A percentile compares a stretch with the other conserved stretches of the same genome.
Conservation (phyloP, 345 rosid species). For the Moricandia arvensis region DNA sequence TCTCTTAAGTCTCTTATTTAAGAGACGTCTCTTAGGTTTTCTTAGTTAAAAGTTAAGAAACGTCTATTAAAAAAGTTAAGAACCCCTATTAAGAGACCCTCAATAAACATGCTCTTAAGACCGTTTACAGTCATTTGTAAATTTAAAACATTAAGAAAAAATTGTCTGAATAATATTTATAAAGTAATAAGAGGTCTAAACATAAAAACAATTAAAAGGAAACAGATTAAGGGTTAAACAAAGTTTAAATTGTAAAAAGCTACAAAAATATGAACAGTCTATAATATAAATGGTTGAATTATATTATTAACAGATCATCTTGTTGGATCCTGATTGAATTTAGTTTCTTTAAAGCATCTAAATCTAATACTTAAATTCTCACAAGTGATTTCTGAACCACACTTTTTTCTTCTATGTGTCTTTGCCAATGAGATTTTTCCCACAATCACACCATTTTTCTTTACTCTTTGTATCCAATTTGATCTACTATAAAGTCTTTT, state of each 20-base stretch:
- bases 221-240: not conserved
- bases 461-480: conserved; percentile 30
- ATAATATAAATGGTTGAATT: not conserved
- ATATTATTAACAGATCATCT: not conserved
- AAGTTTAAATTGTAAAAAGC: not conserved
- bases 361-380: conserved; percentile 32
- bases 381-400: conserved; percentile 27
- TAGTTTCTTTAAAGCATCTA: conserved; percentile 30
- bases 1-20: no score
- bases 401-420: conserved; percentile 23
- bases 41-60: no score
- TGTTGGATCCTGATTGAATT: conserved; percentile 9
- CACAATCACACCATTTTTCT: conserved; percentile 31
- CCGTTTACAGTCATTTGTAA: not conserved
- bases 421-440: conserved; percentile 37
- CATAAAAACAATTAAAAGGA: not conserved
- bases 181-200: not conserved
- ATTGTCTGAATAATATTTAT: not conserved
- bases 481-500: conserved; percentile 29
- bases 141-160: not conserved
- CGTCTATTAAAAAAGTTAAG: no score
- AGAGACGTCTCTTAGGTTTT: no score
- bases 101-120: no score
- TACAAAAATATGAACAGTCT: not conserved
- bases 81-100: no score